These are phyloP conservation scores for Cystofilobasidium ferigula DNA, from an alignment of 768 basidiomycete genomes.

Conservation along the genomic window DNA sequence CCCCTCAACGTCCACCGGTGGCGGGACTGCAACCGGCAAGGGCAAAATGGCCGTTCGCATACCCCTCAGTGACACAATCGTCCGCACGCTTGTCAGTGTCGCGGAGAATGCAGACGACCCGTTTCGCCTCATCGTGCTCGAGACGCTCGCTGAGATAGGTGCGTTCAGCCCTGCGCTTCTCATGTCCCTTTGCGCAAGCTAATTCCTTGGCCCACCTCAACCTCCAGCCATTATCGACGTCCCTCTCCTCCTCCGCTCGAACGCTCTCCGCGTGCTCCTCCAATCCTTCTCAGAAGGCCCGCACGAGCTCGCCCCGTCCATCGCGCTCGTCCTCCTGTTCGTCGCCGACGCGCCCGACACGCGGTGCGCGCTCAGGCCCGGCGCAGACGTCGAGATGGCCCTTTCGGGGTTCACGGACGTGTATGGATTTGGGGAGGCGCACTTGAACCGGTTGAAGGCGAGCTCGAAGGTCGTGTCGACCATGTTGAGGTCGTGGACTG, in stretches of 20 bases:
- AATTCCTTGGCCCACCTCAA: conserved; percentile 10
- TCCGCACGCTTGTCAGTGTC: conserved; percentile 82
- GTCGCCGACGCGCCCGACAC: conserved; percentile 77
- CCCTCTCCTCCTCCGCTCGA: conserved; percentile 64
- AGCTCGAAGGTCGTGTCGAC: conserved; percentile 66
- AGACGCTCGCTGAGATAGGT: conserved; percentile 86
- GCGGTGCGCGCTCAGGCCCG: conserved; percentile 62
- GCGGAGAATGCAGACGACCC: conserved; percentile 88
- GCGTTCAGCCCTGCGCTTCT: conserved; percentile 33
- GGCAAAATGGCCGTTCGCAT: conserved; percentile 15
- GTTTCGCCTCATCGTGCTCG: conserved; percentile 66
- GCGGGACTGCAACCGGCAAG: conserved; percentile 40
- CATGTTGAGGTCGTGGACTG: conserved; percentile 86
- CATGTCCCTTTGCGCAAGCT: not conserved
- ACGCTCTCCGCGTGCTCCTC: conserved; percentile 73
- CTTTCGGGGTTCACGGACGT: conserved; percentile 84
- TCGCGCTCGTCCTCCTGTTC: conserved; percentile 69
- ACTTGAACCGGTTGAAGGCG: conserved; percentile 66
- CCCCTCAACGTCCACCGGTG: conserved; percentile 43
- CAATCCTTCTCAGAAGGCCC: conserved; percentile 86
- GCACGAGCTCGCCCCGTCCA: conserved; percentile 58
- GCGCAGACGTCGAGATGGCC: conserved; percentile 84
- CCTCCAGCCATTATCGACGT: conserved; percentile 72
- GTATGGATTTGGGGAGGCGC: conserved; percentile 68
- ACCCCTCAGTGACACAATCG: conserved; percentile 33